phyloP scores from a whole-genome alignment of 2,329 filamentous ascomycete species.

The Alternaria triticimaculans region DNA sequence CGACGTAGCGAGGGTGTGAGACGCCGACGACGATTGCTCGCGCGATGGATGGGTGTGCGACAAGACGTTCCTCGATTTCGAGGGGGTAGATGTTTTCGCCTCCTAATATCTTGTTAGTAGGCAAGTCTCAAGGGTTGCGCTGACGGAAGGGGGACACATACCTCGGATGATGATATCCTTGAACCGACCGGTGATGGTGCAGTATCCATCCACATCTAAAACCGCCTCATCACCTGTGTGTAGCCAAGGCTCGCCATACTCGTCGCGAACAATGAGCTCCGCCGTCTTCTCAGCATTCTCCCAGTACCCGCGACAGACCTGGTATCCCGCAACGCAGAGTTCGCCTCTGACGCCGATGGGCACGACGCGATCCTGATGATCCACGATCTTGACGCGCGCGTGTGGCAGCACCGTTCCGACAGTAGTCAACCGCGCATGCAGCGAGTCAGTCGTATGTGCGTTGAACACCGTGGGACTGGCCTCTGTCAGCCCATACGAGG shows the following conservation, averaged over 20 bases:
- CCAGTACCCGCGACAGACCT: slow-evolving; percentile 70
- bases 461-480: slow-evolving; percentile 83
- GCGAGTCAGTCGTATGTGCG: slow-evolving; percentile 74
- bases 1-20: slow-evolving; percentile 73
- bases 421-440: slow-evolving; percentile 70
- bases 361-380: slow-evolving; percentile 69
- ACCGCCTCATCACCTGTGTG: slow-evolving; percentile 51
- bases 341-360: slow-evolving; percentile 74
- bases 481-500: slow-evolving; percentile 70
- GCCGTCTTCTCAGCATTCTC: slow-evolving; percentile 76
- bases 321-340: slow-evolving; percentile 79
- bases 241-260: slow-evolving; percentile 57
- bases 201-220: slow-evolving; percentile 61
- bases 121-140: neutral
- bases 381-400: slow-evolving; percentile 75
- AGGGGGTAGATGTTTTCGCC: slow-evolving; percentile 64
- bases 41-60: slow-evolving; percentile 66
- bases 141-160: slow-evolving; percentile 15
- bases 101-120: slow-evolving; percentile 19
- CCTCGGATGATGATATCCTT: slow-evolving; percentile 82
- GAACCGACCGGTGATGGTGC: slow-evolving; percentile 74
- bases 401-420: slow-evolving; percentile 81
- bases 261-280: slow-evolving; percentile 73
- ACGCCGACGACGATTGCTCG: slow-evolving; percentile 75
- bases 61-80: slow-evolving; percentile 76